These are phyloP conservation scores for Aspergillus ochraceoroseus DNA, from an alignment of 2,329 filamentous ascomycete species.

Conservation along the genomic window DNA sequence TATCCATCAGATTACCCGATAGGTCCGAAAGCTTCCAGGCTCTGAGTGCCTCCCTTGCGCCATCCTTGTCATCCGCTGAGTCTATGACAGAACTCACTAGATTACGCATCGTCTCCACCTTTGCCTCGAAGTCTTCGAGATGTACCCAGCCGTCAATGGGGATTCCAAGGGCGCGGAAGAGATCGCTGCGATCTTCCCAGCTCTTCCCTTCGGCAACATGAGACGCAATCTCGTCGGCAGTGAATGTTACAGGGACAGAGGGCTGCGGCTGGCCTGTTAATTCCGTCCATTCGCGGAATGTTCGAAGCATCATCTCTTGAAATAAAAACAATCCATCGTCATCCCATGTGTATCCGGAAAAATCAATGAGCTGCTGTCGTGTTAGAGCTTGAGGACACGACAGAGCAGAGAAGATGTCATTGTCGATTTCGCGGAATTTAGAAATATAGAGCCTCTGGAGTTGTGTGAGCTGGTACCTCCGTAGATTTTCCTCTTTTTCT, in stretches of 20 bases:
- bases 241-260: conserved; percentile 18
- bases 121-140: conserved; percentile 18
- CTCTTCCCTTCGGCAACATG: conserved; percentile 17
- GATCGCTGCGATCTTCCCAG: conserved; percentile 17
- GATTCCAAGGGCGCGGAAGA: conserved; percentile 18
- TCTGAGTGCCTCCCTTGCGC: conserved; percentile 16
- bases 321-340: conserved; percentile 20
- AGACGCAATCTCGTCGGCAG: conserved; percentile 16
- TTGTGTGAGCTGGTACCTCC: conserved; percentile 18
- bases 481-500: conserved; percentile 17
- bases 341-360: conserved; percentile 18
- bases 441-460: conserved; percentile 15
- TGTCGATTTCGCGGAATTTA: conserved; percentile 14
- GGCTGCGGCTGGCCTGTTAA: conserved; percentile 14
- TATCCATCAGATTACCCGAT: conserved; percentile 8
- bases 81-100: conserved; percentile 16
- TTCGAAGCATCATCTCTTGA: conserved; percentile 20
- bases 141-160: conserved; percentile 23
- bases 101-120: conserved; percentile 18
- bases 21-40: conserved; percentile 20
- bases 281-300: conserved; percentile 18
- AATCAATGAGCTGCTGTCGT: conserved; percentile 19
- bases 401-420: conserved; percentile 14
- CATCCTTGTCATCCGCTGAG: conserved; percentile 16
- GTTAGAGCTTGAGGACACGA: conserved; percentile 17